A percentile compares a stretch with the other conserved stretches of the same genome.
These are phyloP conservation scores for Trichophyton schoenleinii DNA, from an alignment of 2,329 filamentous ascomycete genomes.

Conservation along the genomic window DNA sequence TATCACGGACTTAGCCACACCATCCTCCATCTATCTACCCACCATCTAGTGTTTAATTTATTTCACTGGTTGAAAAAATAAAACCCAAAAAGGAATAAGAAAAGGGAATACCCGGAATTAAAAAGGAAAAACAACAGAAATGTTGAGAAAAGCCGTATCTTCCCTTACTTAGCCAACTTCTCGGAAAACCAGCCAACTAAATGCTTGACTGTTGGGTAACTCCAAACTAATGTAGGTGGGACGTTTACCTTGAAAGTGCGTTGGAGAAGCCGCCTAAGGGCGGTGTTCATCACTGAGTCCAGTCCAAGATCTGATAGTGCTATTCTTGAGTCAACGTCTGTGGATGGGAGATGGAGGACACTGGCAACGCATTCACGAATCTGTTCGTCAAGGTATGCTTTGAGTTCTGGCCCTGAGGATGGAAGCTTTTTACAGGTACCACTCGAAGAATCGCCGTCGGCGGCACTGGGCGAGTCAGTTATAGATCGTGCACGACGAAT, in stretches of 20 bases:
- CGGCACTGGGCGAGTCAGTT: neutral
- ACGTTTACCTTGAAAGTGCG: neutral
- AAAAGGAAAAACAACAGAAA: neutral
- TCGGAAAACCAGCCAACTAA: neutral
- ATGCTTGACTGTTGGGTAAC: neutral
- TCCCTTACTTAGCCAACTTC: neutral
- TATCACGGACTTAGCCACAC: no score
- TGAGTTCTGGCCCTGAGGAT: neutral
- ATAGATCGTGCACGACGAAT: neutral
- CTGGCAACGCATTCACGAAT: neutral
- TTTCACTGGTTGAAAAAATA: no score
- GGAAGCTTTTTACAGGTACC: neutral
- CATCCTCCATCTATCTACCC: no score
- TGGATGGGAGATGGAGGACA: neutral
- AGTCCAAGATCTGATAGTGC: neutral
- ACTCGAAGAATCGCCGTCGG: neutral
- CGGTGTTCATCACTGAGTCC: neutral
- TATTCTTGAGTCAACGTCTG: neutral
- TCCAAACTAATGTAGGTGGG: neutral
- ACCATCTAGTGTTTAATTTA: no score
- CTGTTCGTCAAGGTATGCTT: neutral
- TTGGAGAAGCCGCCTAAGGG: neutral
- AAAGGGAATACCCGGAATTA: neutral
- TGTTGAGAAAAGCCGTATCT: neutral
- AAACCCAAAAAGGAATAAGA: neutral